Base-by-base conservation (phyloP, 2,329 filamentous ascomycete species). In the Phialophora expanda region DNA sequence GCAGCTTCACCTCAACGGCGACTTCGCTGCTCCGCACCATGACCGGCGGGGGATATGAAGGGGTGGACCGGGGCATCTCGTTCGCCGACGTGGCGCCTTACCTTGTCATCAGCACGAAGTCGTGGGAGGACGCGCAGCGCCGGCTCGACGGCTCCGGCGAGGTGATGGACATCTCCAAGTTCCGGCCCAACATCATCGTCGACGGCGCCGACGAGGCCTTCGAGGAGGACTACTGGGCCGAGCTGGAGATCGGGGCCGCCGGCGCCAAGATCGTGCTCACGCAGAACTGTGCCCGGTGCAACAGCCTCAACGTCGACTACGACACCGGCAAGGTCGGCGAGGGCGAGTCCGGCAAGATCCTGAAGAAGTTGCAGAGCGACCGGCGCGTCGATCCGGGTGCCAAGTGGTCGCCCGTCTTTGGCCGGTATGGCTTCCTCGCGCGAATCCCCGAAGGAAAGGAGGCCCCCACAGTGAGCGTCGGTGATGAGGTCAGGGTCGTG, bases 41-140 rank as follows among this genome's bases (percentile, higher is more conserved):
- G 26, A 55, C 62, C 2, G 68, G 65, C 0, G 60, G 11, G 14
- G 50, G 17, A 24, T 66, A 66, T 12, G 66, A 70, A 38, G 68
- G 68, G 8, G 76, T 82, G 12, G 74, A 80, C 12, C 79, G 82
- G 41, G 84, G 81, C 73, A 83, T 94, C 51, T 86, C 85, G 1
- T 95, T 94, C 77, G 86, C 87, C 46, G 91, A 95, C 76, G 86
- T 86, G 69, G 90, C 91, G 0, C 89, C 91, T 0, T 90, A 90
- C 75, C 84, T 97, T 14, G 77, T 97, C 26, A 84, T 89, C 4
- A 91, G 88, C 0, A 83, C 88, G 66, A 84, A 86, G 1, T 95
- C 90, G 0, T 83, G 93, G n/a, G 78, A 82, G 22, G 86, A 85
- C 38, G 75, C 75, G 5, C 56, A 66, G 28, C 38, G 53, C 9